These are phyloP conservation scores for Neoboletus subvelutipes DNA, from an alignment of 768 basidiomycete species.

Conservation along the genomic window DNA sequence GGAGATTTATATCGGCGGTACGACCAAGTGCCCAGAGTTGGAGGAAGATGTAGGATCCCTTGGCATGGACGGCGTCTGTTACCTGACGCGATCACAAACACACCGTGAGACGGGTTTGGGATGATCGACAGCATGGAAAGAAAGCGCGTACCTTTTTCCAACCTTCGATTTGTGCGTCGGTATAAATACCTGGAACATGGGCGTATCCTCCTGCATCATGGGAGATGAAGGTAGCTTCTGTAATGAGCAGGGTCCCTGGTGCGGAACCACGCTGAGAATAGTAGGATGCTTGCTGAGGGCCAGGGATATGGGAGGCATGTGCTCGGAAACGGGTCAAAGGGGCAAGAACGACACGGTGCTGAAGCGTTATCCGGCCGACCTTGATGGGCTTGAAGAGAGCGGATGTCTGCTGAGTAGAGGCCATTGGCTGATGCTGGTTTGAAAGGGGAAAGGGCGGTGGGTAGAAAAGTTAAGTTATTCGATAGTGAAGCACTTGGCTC, in stretches of 20 bases:
- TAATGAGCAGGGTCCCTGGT: conserved; percentile 54
- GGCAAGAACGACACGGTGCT: conserved; percentile 54
- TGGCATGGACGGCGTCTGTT: conserved; percentile 55
- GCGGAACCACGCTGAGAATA: conserved; percentile 47
- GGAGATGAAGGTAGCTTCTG: conserved; percentile 57
- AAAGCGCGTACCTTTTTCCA: conserved; percentile 45
- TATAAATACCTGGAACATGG: conserved; percentile 65
- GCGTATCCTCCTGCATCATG: conserved; percentile 47
- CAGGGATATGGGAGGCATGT: conserved; percentile 34
- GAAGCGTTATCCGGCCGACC: conserved; percentile 41
- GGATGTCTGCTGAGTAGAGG: neutral
- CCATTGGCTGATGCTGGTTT: conserved; percentile 1
- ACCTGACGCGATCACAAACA: conserved; percentile 35
- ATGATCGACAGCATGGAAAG: too few relatives aligned
- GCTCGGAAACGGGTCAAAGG: conserved; percentile 52
- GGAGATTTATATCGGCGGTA: conserved; percentile 33
- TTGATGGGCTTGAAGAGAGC: conserved; percentile 47
- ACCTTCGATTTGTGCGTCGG: conserved; percentile 49
- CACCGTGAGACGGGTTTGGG: neutral
- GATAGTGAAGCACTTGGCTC: neutral
- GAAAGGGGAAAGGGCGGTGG: neutral
- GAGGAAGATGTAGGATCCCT: conserved; percentile 46
- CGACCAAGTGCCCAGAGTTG: conserved; percentile 63
- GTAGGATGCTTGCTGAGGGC: conserved; percentile 42
- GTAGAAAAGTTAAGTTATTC: neutral